These are phyloP conservation scores for Rhododendron henanense DNA, from an alignment of 148 eudicot species.

Conservation along the genomic window DNA sequence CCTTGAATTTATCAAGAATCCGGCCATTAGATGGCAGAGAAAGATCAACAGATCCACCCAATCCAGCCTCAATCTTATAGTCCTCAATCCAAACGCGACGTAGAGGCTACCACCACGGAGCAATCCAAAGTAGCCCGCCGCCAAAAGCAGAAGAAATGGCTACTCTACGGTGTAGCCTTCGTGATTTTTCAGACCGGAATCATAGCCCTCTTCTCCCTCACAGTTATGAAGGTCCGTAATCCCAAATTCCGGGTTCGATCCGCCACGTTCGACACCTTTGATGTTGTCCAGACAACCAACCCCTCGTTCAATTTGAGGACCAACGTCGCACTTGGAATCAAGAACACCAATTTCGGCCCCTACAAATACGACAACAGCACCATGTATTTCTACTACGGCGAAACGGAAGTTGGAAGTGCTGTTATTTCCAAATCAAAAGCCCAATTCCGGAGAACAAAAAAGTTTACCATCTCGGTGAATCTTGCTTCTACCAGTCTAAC, in stretches of 20 bases:
- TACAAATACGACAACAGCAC: constrained; percentile 3
- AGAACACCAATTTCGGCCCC: constrained; percentile 14
- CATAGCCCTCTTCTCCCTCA: constrained; percentile 1
- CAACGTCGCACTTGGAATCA: constrained; percentile 10
- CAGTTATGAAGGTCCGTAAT: constrained; percentile 13
- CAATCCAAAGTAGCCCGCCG: constrained; percentile 7
- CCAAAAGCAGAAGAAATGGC: constrained; percentile 16
- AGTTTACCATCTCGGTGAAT: constrained; percentile 1
- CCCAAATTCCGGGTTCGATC: constrained; percentile 17
- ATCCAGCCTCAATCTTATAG: not conserved
- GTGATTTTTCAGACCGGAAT: constrained; percentile 7
- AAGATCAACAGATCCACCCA: not conserved
- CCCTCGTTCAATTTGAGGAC: constrained; percentile 6
- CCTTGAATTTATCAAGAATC: not conserved
- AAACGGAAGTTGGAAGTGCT: not conserved
- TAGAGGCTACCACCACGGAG: not conserved
- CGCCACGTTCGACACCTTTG: constrained; percentile 4
- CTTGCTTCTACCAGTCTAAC: not conserved
- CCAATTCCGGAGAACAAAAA: constrained; percentile 6
- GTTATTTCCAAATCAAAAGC: not conserved
- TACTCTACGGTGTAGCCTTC: not conserved
- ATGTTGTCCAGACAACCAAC: not conserved
- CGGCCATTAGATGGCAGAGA: not conserved
- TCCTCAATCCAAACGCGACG: not conserved
- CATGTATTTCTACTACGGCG: constrained; percentile 8